Base-by-base conservation (phyloP, 2,329 filamentous ascomycete species). In the Xylaria arbuscula region DNA sequence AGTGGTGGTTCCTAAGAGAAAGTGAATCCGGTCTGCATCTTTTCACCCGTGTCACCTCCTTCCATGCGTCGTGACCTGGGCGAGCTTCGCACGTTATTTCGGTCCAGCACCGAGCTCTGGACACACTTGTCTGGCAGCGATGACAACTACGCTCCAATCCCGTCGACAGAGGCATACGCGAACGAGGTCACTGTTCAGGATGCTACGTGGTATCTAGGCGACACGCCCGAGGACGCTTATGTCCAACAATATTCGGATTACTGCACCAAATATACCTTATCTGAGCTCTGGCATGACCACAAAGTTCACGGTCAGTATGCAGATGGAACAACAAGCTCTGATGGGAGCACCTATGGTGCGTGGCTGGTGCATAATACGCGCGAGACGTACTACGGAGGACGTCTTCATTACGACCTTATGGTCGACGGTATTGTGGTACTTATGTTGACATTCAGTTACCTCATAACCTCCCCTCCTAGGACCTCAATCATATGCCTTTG, bases 231-330 rank as follows among this genome's bases (percentile, higher is more conserved):
- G 11, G 86, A 88, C 73, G 79, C 85, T 0, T 90, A 90, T 72
- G 86, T 88, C 0, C 74, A 89, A 13, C 53, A 69, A 15, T 69
- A 69, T 48, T 62, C 67, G 17, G 63, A 69, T 50, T 90, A 89
- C 75, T 91, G 90, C 71, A 90, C 88, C 22, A 91, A 91, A 74
- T 91, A 91, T 73, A 89, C 86, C 0, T 89, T 90, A 68, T 80
- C 83, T 1, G 86, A 88, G 67, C 80, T 81, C 1, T 90, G 87
- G 86, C 81, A 87, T 56, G 83, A 89, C 56, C 86, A 89, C 62
- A 81, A 82, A 13, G 67, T 66, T 11, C 67, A 53, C 70, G 88
- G 88, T 0, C 72, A 68, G 50, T 88, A 82, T 70, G 82, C 83
- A 0, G 85, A 86, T 74, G 86, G 86, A 0, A 82, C 80, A 11